phyloP scores from a whole-genome alignment of 2,329 filamentous ascomycete genomes.

The Colletotrichum sp. region DNA sequence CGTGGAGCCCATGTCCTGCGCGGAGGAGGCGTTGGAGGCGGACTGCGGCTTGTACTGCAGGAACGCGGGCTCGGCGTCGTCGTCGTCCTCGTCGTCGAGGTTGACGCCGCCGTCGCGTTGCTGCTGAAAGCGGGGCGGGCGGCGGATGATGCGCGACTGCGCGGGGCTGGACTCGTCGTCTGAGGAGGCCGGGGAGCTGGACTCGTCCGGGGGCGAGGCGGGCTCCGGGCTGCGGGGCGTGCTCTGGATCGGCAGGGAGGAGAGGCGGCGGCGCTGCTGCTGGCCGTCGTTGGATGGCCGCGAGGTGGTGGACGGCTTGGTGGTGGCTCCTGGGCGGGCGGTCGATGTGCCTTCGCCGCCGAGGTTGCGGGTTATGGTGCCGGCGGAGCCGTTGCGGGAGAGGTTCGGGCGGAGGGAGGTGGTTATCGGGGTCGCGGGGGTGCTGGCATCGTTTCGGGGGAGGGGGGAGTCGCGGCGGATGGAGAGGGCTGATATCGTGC shows the following conservation, averaged over 20 bases:
- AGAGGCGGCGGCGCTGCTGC: constrained; percentile 43
- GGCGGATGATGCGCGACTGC: constrained; percentile 65
- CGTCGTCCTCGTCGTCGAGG: constrained; percentile 47
- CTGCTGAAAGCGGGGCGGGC: constrained; percentile 58
- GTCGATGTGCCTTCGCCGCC: constrained; percentile 27
- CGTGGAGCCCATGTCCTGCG: constrained; percentile 57
- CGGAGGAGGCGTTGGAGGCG: constrained; percentile 32
- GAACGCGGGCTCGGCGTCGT: constrained; percentile 65
- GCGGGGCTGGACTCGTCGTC: constrained; percentile 57
- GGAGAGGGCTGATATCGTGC: constrained; percentile 60
- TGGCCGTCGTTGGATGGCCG: constrained; percentile 32
- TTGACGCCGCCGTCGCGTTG: constrained; percentile 20
- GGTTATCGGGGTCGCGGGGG: constrained; percentile 47
- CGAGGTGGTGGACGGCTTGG: neutral
- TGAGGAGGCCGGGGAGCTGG: constrained; percentile 45
- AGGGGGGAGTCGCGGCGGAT: constrained; percentile 63
- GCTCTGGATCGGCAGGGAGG: constrained; percentile 47
- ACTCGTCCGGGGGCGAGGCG: constrained; percentile 41
- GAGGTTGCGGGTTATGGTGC: constrained; percentile 39
- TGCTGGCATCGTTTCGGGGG: constrained; percentile 50
- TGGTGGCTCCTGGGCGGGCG: constrained; percentile 29
- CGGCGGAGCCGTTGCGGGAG: constrained; percentile 54
- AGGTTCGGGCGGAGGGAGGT: constrained; percentile 48
- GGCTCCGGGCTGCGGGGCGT: constrained; percentile 23
- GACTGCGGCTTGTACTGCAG: constrained; percentile 48